Percentiles rank a stretch among this genome's conserved stretches.
Evolutionary conservation across 495 filamentous ascomycete species (phyloP).

Genomic region (Paragyromitra xinjiangensis): DNA sequence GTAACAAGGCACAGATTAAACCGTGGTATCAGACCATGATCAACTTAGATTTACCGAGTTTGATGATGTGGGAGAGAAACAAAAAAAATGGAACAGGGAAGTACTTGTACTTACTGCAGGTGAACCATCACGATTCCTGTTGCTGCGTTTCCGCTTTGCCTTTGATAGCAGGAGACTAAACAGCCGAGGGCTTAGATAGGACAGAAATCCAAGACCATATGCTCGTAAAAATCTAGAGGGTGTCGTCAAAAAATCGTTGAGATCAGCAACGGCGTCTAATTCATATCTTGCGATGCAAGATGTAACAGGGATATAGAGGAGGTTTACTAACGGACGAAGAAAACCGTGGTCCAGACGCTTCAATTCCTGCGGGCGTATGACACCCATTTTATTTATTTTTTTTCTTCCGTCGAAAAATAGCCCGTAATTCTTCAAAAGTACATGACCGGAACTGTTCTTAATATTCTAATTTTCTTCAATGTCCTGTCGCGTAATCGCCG

Average conservation of each 20-base stretch:
- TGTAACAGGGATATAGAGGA: slow-evolving; percentile 19
- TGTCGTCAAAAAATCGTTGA: slow-evolving; percentile 8
- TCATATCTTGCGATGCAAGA: slow-evolving; percentile 23
- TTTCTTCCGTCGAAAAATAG: slow-evolving; percentile 14
- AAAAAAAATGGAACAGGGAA: slow-evolving; percentile 58
- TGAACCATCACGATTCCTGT: slow-evolving; percentile 56
- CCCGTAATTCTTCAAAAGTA: slow-evolving; percentile 39
- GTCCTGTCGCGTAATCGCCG: slow-evolving; percentile 11
- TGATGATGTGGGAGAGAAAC: slow-evolving; percentile 25
- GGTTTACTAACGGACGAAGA: slow-evolving; percentile 48
- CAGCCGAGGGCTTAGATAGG: slow-evolving; percentile 72
- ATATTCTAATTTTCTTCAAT: slow-evolving; percentile 17
- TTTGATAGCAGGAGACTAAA: slow-evolving; percentile 66
- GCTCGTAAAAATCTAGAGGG: slow-evolving; percentile 71
- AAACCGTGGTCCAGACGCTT: slow-evolving; percentile 30
- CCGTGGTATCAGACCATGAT: slow-evolving; percentile 32
- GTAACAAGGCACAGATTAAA: slow-evolving; percentile 30
- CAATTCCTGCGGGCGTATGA: slow-evolving; percentile 32
- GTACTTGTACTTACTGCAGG: slow-evolving; percentile 57
- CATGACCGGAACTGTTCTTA: slow-evolving; percentile 36
- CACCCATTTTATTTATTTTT: slow-evolving; percentile 26
- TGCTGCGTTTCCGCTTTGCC: slow-evolving; percentile 62
- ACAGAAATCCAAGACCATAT: slow-evolving; percentile 78
- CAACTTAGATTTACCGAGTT: slow-evolving; percentile 43
- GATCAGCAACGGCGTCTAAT: slow-evolving; percentile 49